Conservation (phyloP, 1,284 basidiomycete species). For the Apiotrichum gracile region DNA sequence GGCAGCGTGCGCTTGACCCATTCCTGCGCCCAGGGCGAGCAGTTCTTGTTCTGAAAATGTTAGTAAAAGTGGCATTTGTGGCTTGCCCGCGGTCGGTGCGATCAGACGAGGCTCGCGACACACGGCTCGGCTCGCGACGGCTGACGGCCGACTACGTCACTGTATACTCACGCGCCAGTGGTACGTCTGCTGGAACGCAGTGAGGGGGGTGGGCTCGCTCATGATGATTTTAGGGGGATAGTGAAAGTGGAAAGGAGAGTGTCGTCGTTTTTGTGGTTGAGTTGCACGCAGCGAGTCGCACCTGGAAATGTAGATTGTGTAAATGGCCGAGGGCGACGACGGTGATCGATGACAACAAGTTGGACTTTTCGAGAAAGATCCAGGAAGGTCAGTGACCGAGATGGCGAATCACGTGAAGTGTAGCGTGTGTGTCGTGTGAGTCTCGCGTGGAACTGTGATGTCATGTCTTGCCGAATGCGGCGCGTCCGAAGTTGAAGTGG, state of each 20-base stretch:
- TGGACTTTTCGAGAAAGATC: background rate
- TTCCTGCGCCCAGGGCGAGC: conserved; percentile 43
- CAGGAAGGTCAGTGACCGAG: background rate
- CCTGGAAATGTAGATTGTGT: too few species aligned
- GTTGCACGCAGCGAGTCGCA: too few species aligned
- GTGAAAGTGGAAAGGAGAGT: background rate
- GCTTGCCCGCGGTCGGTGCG: background rate
- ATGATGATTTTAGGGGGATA: background rate
- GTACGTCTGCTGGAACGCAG: conserved; percentile 43
- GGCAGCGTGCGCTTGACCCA: conserved; percentile 68
- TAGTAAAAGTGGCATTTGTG: too few species aligned
- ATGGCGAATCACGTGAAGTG: background rate
- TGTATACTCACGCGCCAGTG: conserved; percentile 43
- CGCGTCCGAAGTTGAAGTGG: too few species aligned
- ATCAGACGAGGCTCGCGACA: background rate
- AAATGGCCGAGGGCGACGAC: background rate
- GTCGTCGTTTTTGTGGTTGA: too few species aligned
- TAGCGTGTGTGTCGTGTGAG: background rate
- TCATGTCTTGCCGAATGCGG: background rate
- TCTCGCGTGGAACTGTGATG: background rate
- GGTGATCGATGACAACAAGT: too few species aligned
- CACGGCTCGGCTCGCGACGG: background rate
- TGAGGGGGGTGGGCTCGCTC: conserved; percentile 31
- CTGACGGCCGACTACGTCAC: background rate
- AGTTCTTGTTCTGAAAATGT: conserved; percentile 44